Evolutionary conservation across 768 basidiomycete genomes (phyloP), one percentile per base, ranked within the genome.

Genomic region (Cubamyces lactineus): DNA sequence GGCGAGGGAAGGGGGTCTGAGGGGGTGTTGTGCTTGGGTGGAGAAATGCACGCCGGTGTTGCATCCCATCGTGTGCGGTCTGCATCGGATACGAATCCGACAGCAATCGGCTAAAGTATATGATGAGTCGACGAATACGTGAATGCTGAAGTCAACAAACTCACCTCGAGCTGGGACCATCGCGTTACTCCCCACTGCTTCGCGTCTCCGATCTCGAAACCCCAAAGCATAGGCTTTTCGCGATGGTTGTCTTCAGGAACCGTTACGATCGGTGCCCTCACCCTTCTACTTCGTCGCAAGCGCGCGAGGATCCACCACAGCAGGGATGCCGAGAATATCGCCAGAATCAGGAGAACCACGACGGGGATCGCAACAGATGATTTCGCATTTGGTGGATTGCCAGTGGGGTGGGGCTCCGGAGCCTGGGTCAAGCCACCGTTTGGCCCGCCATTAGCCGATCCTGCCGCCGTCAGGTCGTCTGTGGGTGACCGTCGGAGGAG

Each of bases 221-320:
- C 57, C 38, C 23, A 42, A 2, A 58, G 28, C 5, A 43, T 11
- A 4, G 57, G 57, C 21, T 50, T 58, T 2, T 3, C 24, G 24
- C 11, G 34, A 11, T 6, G 40, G 8, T n/a, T 4, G 15, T 40
- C 23, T 11, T 2, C 39, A n/a, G 3, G 11, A 9, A 42, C 26
- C 1, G 26, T 0, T 11, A 17, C 16, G 15, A 15, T 2, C 23
- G 57, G 48, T 0, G 5, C n/a, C 3, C 40, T 11, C 5, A 34
- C 5, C 28, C 57, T 41, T 3, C 57, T n/a, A 13, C 57, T 50
- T 1, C 57, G 57, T 7, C 57, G 57, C 2, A 58, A n/a, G 26
- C 57, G 57, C n/a, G 57, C 41, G 5, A 50, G 19, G 26, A 51
- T 19, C 57, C 47, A 49, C 57, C 57, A 58, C 7, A 43, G 2